phyloP scores from a whole-genome alignment of 306 rosid species.

The Quillaja saponaria region DNA sequence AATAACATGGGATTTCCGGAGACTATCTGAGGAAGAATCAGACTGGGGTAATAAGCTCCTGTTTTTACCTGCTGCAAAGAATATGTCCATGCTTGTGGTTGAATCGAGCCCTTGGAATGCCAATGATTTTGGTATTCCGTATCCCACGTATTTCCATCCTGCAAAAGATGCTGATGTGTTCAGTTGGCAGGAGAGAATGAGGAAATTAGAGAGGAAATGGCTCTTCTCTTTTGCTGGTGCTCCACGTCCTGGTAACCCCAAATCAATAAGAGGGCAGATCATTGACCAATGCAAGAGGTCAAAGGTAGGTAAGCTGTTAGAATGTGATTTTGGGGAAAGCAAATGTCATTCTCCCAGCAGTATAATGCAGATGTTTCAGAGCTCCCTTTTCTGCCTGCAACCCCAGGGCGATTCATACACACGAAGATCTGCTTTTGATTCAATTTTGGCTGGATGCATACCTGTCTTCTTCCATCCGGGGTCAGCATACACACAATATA shows the following conservation, averaged over 20 bases:
- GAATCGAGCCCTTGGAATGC: conserved; percentile 99
- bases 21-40: conserved; percentile 62
- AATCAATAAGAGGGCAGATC: conserved; percentile 86
- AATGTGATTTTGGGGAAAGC: conserved; percentile 97
- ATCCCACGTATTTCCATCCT: conserved; percentile 97
- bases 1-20: conserved; percentile 96
- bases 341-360: conserved; percentile 97
- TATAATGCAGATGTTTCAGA: conserved; percentile 96
- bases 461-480: conserved; percentile 99
- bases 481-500: conserved; percentile 90
- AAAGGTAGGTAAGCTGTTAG: conserved; percentile 71
- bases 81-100: conserved; percentile 99
- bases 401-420: conserved; percentile 99
- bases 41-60: conserved; percentile 97
- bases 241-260: conserved; percentile 85
- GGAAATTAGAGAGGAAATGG: conserved; percentile 57
- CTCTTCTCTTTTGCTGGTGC: conserved; percentile 98
- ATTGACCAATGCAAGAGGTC: conserved; percentile 79
- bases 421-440: conserved; percentile 90
- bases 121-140: conserved; percentile 94
- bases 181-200: conserved; percentile 58
- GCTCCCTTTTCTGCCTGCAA: conserved; percentile 93
- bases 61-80: conserved; percentile 88
- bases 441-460: conserved; percentile 95
- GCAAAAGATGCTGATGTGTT: conserved; percentile 84